phyloP scores from a whole-genome alignment of 345 rosid species.

The Gossypioides kirkii region DNA sequence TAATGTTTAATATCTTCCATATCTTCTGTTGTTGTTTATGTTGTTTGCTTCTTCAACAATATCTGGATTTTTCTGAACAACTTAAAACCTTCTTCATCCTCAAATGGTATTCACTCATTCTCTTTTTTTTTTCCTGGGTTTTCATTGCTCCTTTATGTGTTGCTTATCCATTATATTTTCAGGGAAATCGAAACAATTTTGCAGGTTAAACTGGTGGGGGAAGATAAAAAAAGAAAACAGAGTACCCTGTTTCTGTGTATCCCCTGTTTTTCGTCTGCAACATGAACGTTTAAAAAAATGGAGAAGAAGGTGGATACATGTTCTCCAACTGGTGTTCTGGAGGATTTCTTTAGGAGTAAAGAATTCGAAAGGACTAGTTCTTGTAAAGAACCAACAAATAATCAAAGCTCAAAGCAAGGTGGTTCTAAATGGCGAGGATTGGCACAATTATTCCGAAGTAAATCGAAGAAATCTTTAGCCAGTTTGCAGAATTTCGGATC shows the following conservation, averaged over 20 bases:
- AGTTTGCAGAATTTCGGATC: constrained; percentile 33
- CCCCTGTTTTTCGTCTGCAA: background rate
- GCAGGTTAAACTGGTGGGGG: background rate
- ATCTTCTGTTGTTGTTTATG: constrained; percentile 8
- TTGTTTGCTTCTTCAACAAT: constrained; percentile 3
- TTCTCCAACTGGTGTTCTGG: constrained; percentile 73
- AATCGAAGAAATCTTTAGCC: constrained; percentile 45
- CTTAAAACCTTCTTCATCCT: constrained; percentile 14
- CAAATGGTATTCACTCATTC: constrained; percentile 9
- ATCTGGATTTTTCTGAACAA: constrained; percentile 4
- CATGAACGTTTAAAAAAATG: constrained; percentile 19
- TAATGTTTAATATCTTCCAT: background rate
- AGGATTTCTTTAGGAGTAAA: constrained; percentile 75
- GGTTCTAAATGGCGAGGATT: constrained; percentile 41
- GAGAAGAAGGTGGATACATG: constrained; percentile 46
- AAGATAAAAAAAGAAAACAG: background rate
- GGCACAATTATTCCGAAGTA: constrained; percentile 35
- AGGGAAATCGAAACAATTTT: background rate
- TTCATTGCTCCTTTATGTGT: background rate
- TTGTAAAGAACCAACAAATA: constrained; percentile 26
- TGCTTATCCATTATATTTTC: background rate
- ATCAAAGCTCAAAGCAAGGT: constrained; percentile 27
- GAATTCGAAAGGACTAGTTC: constrained; percentile 40
- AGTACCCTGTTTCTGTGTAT: background rate
- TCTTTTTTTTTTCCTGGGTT: background rate